Percentiles rank a stretch among this genome's conserved stretches.
Conservation (phyloP, 306 rosid genomes). For the Corylus americana region DNA sequence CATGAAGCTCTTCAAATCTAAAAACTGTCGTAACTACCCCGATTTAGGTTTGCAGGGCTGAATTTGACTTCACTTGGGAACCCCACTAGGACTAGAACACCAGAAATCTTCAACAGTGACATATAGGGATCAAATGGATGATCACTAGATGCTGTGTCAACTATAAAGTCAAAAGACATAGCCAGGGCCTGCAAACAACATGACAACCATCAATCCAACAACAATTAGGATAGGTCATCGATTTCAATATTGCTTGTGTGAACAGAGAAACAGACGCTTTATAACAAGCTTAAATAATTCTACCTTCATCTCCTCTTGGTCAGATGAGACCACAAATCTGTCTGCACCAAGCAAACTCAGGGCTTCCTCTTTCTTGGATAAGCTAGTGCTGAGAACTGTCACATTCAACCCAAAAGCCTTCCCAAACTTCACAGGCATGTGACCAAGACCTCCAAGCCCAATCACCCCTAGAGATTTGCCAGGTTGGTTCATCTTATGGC, state of each 20-base stretch:
- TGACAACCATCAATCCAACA: constrained; percentile 18
- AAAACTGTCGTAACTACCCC: constrained; percentile 44
- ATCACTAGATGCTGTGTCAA: constrained; percentile 87
- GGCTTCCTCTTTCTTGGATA: constrained; percentile 85
- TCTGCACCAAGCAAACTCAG: constrained; percentile 69
- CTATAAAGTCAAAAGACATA: constrained; percentile 65
- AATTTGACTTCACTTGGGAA: constrained; percentile 78
- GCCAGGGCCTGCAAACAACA: constrained; percentile 53
- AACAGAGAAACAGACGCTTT: constrained; percentile 8
- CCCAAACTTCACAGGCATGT: constrained; percentile 86
- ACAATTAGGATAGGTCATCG: not conserved
- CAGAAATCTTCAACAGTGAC: constrained; percentile 63
- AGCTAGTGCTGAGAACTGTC: constrained; percentile 76
- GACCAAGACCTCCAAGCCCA: constrained; percentile 96
- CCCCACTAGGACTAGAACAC: constrained; percentile 69
- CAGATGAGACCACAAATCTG: constrained; percentile 72
- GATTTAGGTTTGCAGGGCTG: constrained; percentile 60
- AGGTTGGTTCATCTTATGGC: constrained; percentile 83
- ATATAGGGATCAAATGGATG: constrained; percentile 83
- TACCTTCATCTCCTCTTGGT: constrained; percentile 71
- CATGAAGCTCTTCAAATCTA: constrained; percentile 6
- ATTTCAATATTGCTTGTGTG: constrained; percentile 2
- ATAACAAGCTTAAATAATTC: constrained; percentile 13
- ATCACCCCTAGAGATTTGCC: constrained; percentile 89
- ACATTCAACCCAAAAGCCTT: constrained; percentile 78